Conservation (phyloP, 1,284 basidiomycete species). For the Cryptococcus amylolentus region DNA sequence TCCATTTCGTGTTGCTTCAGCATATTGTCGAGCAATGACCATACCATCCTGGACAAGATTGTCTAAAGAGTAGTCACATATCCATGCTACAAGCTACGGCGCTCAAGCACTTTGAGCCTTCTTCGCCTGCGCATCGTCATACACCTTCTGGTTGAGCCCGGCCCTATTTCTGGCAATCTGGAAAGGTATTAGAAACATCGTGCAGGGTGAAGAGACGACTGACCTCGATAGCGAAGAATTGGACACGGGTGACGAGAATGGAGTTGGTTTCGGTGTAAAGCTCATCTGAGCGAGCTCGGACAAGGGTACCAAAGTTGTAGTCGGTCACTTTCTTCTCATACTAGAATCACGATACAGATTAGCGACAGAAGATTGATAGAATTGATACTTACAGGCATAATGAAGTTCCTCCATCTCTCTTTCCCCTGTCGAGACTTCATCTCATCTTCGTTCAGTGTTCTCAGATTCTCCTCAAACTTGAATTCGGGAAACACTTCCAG, state of each 20-base stretch:
- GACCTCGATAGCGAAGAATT: slow-evolving; percentile 91
- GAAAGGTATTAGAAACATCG: neutral
- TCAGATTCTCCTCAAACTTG: slow-evolving; percentile 62
- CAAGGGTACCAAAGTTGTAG: slow-evolving; percentile 95
- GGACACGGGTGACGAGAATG: slow-evolving; percentile 73
- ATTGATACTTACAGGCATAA: slow-evolving; percentile 62
- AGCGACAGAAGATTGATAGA: neutral
- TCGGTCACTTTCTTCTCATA: slow-evolving; percentile 87
- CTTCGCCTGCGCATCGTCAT: slow-evolving; percentile 62
- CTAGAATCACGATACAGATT: slow-evolving; percentile 3
- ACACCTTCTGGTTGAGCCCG: slow-evolving; percentile 85
- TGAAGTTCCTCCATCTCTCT: slow-evolving; percentile 86
- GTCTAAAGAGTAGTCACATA: neutral
- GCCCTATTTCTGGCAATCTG: slow-evolving; percentile 88
- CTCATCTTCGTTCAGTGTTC: slow-evolving; percentile 81
- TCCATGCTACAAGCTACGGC: neutral
- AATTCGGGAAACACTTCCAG: slow-evolving; percentile 80
- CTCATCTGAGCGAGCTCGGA: slow-evolving; percentile 72
- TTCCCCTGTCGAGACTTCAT: slow-evolving; percentile 93
- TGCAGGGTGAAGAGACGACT: slow-evolving; percentile 19
- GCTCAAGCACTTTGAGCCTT: slow-evolving; percentile 44
- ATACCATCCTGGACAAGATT: neutral
- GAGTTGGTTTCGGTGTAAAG: slow-evolving; percentile 93
- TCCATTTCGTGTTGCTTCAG: neutral
- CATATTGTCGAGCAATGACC: neutral